Conservation (phyloP, 176 grass and related monocot species). For the Paspalum notatum region DNA sequence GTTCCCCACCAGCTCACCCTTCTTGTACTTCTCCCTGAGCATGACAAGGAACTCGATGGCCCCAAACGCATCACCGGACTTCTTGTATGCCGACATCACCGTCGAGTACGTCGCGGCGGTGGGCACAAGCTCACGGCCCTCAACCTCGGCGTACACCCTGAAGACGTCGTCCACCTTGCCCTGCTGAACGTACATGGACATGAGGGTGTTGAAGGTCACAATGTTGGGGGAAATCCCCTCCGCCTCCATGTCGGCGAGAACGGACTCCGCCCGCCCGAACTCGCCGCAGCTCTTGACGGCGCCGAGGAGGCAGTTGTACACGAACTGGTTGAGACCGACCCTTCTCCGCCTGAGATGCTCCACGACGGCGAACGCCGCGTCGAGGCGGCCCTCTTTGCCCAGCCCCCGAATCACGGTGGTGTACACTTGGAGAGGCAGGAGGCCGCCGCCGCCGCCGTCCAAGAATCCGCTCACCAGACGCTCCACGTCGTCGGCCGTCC, state of each 20-base stretch:
- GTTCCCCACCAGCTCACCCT: conserved; percentile 51
- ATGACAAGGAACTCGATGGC: conserved; percentile 59
- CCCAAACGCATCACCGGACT: conserved; percentile 56
- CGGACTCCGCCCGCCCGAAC: conserved; percentile 43
- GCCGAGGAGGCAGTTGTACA: conserved; percentile 83
- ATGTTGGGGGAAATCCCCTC: conserved; percentile 61
- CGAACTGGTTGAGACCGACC: conserved; percentile 54
- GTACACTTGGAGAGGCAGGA: conserved; percentile 76
- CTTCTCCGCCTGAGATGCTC: conserved; percentile 68
- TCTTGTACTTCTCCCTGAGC: conserved; percentile 63
- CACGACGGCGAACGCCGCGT: conserved; percentile 72
- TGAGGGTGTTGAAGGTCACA: conserved; percentile 79
- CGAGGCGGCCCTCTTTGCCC: conserved; percentile 48
- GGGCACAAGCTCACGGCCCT: conserved; percentile 59
- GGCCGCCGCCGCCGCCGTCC: background rate
- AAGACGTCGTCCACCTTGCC: conserved; percentile 56
- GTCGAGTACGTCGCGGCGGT: conserved; percentile 67
- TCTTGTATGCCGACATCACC: conserved; percentile 72
- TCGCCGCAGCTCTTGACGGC: conserved; percentile 64
- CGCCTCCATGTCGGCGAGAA: conserved; percentile 74
- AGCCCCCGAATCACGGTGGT: conserved; percentile 72
- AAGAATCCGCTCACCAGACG: conserved; percentile 41
- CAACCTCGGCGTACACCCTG: conserved; percentile 51
- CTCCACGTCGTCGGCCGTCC: conserved; percentile 65
- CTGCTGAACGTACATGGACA: conserved; percentile 73